Base-by-base conservation (phyloP, 345 rosid species). In the Gossypium stocksii region DNA sequence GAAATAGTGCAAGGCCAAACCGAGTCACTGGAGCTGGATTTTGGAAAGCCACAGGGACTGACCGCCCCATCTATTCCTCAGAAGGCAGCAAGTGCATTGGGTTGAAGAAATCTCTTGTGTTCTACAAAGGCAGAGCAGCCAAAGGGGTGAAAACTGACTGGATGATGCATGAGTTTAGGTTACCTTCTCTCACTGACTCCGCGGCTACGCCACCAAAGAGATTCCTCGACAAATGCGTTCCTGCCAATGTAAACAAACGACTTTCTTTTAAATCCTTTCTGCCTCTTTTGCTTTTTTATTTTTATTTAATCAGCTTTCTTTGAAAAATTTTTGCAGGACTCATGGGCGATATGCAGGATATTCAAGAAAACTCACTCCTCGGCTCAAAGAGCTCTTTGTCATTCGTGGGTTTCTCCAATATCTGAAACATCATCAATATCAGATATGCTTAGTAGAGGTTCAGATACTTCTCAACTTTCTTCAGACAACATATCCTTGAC, bases 81-180 rank as follows among this genome's bases (percentile, higher is more conserved):
- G 85, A 84, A 63, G 95, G 90, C 4, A 83, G 67, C 82, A 88
- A 89, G 78, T 91, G 97, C 80, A 93, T 93, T 23, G 98, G 98
- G 2, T 73, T 93, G 82, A 93, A 93, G 90, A 93, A 93, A 83
- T 93, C 98, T 9, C 88, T 93, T 12, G 98, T 93, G 66, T 93
- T 91, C 79, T 91, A 93, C 85, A 89, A 80, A 82, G 98, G 98
- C 17, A 87, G 90, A 84, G 98, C 98, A 9, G 92, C 97, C 7
- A 91, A 87, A 83, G 98, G 98, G 62, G 85, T 84, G 76, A 93
- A 93, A 85, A 93, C 97, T 22, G 98, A 93, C 70, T 93, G 98
- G 98, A 93, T 93, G 98, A 93, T 93, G 98, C 97, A 93, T 76
- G 98, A 93, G 91, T 93, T 93, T 76, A 89, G 98, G 38, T 82